Base-by-base conservation (phyloP, 768 basidiomycete genomes). In the Leccinum imitatum region DNA sequence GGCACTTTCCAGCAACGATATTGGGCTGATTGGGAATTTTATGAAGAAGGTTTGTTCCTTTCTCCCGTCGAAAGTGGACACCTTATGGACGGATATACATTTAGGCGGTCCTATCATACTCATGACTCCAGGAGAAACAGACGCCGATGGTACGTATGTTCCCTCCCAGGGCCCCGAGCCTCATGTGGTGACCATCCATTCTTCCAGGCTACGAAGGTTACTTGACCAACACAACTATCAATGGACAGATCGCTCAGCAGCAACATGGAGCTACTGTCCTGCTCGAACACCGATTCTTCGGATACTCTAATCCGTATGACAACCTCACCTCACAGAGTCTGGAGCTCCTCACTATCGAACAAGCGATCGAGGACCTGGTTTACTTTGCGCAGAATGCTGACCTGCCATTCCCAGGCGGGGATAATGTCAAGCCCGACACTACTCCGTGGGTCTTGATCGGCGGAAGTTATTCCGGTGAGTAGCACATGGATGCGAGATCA, bases 1-100 rank as follows among this genome's bases (percentile, higher is more conserved):
- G 89, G 89, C n/a, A 90, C 87, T 14, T 91, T 91, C 73, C 77
- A 84, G 68, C 89, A 90, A 72, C 82, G 89, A 35, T 90, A 80
- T 72, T 90, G 87, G 87, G 78, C 83, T 59, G 84, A 84, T 31
- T 87, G 78, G 71, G 85, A 90, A 69, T 87, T 78, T 64, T 90
- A 90, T 63, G 76, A 86, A 41, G 8, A 9, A 41, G 83, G 83
- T 81, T 59, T 44, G 31, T 41, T 17, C 19, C 2, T 30, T 6
- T 23, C 46, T 60, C 33, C 21, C 44, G 19, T 39, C 31, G 8
- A 1, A 52, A 17, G 19, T 7, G 0, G 7, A 3, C 4, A 1
- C 37, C 8, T 50, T 13, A 44, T n/a, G 19, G 54, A 53, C 17
- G 0, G 14, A 44, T 17, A 21, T 21, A 25, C 3, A 44, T 17